These are phyloP conservation scores for Mrakiaceae sp. DNA, from an alignment of 1,284 basidiomycete species.

Conservation along the genomic window DNA sequence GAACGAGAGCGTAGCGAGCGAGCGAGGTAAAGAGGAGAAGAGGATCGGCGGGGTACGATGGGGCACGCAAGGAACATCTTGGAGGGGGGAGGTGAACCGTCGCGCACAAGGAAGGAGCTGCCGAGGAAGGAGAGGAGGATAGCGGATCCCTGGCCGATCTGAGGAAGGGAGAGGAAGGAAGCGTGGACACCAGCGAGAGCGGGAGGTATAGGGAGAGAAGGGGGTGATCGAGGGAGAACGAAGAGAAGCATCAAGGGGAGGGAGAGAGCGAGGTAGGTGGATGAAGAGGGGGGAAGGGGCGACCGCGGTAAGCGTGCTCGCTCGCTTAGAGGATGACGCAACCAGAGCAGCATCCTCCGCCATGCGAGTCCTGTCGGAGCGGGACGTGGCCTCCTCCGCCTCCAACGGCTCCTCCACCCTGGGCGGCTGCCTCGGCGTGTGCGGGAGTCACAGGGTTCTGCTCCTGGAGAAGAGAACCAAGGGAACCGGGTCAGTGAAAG, in stretches of 20 bases:
- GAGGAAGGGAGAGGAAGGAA: no score
- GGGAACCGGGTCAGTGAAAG: neutral
- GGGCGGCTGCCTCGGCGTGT: constrained; percentile 28
- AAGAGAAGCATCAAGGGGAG: neutral
- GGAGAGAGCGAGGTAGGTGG: neutral
- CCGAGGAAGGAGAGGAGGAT: no score
- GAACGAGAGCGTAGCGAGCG: neutral
- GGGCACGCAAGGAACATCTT: neutral
- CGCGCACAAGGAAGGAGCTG: neutral
- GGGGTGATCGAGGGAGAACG: neutral
- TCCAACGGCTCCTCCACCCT: constrained; percentile 42
- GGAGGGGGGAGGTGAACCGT: neutral
- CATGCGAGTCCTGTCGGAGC: constrained; percentile 31
- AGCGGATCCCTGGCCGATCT: no score
- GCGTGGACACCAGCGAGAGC: neutral
- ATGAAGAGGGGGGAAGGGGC: neutral
- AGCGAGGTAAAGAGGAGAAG: neutral
- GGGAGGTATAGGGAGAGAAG: neutral
- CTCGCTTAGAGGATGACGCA: constrained; percentile 51
- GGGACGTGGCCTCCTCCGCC: constrained; percentile 31
- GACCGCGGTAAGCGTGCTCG: neutral
- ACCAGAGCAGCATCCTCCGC: constrained; percentile 56
- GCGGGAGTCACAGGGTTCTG: neutral
- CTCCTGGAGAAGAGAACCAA: neutral
- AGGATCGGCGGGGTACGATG: neutral